These are phyloP conservation scores for Geotrichum australiense DNA, from an alignment of 1,139 yeast genomes.

Conservation along the genomic window DNA sequence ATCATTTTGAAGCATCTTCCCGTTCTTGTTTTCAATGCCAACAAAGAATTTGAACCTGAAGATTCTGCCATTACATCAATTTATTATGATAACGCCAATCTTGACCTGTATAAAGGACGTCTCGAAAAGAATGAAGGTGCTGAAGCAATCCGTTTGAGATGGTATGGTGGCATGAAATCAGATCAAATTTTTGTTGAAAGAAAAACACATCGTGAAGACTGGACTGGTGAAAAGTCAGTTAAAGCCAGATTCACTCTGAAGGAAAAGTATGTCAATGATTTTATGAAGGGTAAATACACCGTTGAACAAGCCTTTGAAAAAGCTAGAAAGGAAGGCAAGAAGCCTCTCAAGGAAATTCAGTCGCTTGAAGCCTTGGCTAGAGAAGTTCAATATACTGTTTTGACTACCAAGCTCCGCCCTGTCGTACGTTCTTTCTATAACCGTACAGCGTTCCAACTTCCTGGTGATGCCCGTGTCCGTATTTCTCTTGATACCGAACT, in stretches of 20 bases:
- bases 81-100: conserved; percentile 80
- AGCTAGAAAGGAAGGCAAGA: conserved; percentile 87
- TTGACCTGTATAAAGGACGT: conserved; percentile 91
- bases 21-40: conserved; percentile 90
- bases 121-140: conserved; percentile 97
- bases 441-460: conserved; percentile 97
- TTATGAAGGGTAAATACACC: conserved; percentile 74
- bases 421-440: conserved; percentile 94
- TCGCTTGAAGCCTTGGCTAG: conserved; percentile 84
- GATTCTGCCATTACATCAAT: conserved; percentile 96
- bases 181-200: conserved; percentile 93
- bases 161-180: conserved; percentile 97
- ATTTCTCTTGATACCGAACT: conserved; percentile 94
- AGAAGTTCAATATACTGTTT: conserved; percentile 83
- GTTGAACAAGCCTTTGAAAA: conserved; percentile 88
- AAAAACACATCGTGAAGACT: conserved; percentile 96
- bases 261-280: conserved; percentile 83
- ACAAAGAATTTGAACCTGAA: conserved; percentile 89
- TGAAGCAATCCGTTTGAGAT: conserved; percentile 93
- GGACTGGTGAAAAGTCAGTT: conserved; percentile 99
- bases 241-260: conserved; percentile 91
- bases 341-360: conserved; percentile 79
- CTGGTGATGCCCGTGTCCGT: conserved; percentile 98
- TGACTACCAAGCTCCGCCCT: conserved; percentile 81
- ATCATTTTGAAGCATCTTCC: conserved; percentile 91